These are phyloP conservation scores for Graphiopsis chlorocephala DNA, from an alignment of 2,329 filamentous ascomycete species.

Conservation along the genomic window DNA sequence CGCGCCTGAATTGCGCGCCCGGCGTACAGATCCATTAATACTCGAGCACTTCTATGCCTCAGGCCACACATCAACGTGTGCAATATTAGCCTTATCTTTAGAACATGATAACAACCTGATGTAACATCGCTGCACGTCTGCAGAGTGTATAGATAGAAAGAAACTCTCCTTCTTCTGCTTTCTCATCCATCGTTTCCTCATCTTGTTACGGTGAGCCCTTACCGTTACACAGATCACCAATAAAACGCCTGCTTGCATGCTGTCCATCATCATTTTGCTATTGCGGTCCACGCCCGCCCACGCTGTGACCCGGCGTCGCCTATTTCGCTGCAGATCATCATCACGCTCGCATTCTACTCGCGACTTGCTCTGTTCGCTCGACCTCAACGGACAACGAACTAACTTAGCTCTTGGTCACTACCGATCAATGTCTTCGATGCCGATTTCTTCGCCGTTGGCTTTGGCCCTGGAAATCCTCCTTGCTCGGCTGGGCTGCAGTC, in stretches of 20 bases:
- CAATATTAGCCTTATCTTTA: background rate
- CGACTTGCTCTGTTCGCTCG: background rate
- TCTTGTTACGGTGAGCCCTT: background rate
- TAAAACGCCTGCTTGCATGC: conserved; percentile 12
- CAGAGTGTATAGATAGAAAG: background rate
- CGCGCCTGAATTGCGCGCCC: background rate
- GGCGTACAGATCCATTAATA: background rate
- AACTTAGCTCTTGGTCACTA: background rate
- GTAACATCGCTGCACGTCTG: background rate
- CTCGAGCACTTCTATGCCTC: background rate
- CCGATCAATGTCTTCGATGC: background rate
- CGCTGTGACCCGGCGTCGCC: conserved; percentile 1
- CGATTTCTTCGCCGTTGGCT: background rate
- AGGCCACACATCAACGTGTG: background rate
- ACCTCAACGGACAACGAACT: background rate
- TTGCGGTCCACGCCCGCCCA: background rate
- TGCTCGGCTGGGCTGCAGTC: background rate
- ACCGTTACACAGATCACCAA: conserved; percentile 12
- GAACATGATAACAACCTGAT: background rate
- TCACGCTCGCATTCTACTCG: background rate
- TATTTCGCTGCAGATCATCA: background rate
- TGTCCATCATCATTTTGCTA: background rate
- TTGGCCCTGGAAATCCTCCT: background rate
- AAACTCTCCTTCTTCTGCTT: background rate
- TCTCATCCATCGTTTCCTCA: background rate